phyloP scores from a whole-genome alignment of 176 grass and related monocot species.

The Panicum miliaceum region DNA sequence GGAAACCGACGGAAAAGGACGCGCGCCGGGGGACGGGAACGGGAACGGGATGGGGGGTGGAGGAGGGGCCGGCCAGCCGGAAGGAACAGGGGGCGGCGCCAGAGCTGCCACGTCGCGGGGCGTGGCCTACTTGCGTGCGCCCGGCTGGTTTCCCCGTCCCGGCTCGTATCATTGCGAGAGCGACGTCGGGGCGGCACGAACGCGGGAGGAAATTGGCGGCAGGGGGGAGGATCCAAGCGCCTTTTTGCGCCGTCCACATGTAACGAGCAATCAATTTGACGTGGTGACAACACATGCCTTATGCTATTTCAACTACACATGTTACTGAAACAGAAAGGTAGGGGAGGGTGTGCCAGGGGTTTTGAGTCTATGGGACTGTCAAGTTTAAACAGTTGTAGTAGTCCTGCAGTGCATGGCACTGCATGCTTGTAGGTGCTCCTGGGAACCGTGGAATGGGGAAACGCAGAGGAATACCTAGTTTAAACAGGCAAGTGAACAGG shows the following conservation, averaged over 20 bases:
- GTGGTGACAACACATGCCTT: neutral
- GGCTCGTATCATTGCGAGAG: constrained; percentile 27
- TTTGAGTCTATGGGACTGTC: neutral
- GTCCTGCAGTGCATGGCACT: neutral
- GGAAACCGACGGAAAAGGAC: constrained; percentile 29
- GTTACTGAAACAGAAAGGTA: neutral
- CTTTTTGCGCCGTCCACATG: neutral
- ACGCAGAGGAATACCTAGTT: neutral
- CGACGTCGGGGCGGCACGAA: constrained; percentile 12
- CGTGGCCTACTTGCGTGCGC: constrained; percentile 23
- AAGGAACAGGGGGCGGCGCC: neutral
- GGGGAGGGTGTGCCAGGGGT: neutral
- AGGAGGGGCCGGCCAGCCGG: no score
- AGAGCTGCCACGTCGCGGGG: constrained; percentile 40
- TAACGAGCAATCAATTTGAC: constrained; percentile 4
- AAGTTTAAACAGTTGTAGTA: neutral
- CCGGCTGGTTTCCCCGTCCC: constrained; percentile 2
- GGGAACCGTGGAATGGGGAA: neutral
- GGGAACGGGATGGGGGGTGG: no score
- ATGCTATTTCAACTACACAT: neutral
- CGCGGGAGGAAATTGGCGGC: neutral
- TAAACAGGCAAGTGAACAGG: no score
- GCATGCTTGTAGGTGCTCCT: neutral
- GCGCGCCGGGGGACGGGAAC: neutral
- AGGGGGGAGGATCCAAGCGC: neutral